Percentiles rank a stretch among this genome's conserved stretches.
phyloP scores from a whole-genome alignment of 352 stramenopile species.

The Phytopythium montanum region DNA sequence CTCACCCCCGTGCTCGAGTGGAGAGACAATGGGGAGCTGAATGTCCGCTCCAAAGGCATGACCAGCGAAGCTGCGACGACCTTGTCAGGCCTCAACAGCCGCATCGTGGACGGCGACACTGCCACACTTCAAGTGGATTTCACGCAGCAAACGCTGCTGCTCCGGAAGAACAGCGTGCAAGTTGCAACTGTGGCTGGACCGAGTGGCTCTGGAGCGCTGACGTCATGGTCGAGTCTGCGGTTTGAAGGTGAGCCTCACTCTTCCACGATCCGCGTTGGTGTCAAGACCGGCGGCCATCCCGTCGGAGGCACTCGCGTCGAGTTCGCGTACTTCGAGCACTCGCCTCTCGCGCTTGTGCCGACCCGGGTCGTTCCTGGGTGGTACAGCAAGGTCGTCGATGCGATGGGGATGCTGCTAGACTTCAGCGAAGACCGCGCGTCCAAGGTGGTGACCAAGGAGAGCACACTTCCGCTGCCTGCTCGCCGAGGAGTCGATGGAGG shows the following conservation, averaged over 20 bases:
- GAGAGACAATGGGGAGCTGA: constrained; percentile 17
- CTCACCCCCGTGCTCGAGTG: constrained; percentile 18
- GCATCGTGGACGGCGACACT: constrained; percentile 34
- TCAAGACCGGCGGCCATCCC: neutral
- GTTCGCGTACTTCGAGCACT: constrained; percentile 19
- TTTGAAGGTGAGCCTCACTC: neutral
- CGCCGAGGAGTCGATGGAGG: neutral
- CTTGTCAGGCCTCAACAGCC: constrained; percentile 10
- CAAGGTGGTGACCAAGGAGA: constrained; percentile 45
- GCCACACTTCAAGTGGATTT: constrained; percentile 44
- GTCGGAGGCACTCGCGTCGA: constrained; percentile 16
- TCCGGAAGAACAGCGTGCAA: constrained; percentile 41
- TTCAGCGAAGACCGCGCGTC: constrained; percentile 37
- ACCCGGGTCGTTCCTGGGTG: constrained; percentile 33
- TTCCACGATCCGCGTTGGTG: constrained; percentile 2
- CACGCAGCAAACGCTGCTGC: constrained; percentile 16
- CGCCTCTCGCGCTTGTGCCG: constrained; percentile 33
- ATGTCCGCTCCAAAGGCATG: constrained; percentile 7
- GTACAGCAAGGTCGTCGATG: constrained; percentile 60
- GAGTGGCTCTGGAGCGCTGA: constrained; percentile 15
- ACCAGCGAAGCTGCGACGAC: neutral
- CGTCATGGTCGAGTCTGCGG: constrained; percentile 15
- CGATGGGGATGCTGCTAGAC: constrained; percentile 50
- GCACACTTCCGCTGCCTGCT: constrained; percentile 29
- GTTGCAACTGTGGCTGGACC: constrained; percentile 15